phyloP scores from a whole-genome alignment of 2,329 filamentous ascomycete genomes.

The Trichoderma sp. region DNA sequence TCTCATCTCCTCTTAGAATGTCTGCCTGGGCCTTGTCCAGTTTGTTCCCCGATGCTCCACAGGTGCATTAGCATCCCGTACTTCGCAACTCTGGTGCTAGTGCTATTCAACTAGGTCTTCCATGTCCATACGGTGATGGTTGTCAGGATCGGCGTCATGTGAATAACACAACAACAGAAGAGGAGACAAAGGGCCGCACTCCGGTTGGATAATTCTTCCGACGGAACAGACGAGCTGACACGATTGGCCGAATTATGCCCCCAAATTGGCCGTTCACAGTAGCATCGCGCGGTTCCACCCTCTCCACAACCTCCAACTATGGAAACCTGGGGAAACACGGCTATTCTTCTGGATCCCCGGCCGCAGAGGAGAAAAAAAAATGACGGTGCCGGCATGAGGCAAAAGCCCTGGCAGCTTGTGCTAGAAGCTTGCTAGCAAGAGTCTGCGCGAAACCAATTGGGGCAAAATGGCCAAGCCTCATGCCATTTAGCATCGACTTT shows the following conservation, averaged over 20 bases:
- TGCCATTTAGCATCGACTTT: neutral
- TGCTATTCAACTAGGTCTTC: neutral
- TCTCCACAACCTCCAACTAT: neutral
- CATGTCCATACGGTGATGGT: neutral
- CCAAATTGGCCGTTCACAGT: neutral
- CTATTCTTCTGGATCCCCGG: neutral
- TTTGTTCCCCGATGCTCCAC: neutral
- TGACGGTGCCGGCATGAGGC: conserved; percentile 2
- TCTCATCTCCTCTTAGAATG: neutral
- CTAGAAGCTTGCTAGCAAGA: neutral
- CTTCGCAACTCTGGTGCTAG: neutral
- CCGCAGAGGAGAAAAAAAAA: neutral
- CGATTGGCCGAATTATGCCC: neutral
- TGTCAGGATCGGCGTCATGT: neutral
- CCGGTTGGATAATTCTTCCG: conserved; percentile 15
- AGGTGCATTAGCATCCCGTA: neutral
- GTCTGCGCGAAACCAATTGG: neutral
- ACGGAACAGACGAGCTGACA: neutral
- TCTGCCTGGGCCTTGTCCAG: neutral
- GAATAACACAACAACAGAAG: neutral
- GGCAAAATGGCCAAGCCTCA: conserved; percentile 4
- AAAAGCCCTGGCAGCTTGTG: neutral
- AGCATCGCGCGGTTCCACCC: neutral
- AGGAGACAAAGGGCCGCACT: neutral
- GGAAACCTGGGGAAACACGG: conserved; percentile 14